phyloP scores from a whole-genome alignment of 1,284 basidiomycete genomes.

The Pyrrhoderma noxium region DNA sequence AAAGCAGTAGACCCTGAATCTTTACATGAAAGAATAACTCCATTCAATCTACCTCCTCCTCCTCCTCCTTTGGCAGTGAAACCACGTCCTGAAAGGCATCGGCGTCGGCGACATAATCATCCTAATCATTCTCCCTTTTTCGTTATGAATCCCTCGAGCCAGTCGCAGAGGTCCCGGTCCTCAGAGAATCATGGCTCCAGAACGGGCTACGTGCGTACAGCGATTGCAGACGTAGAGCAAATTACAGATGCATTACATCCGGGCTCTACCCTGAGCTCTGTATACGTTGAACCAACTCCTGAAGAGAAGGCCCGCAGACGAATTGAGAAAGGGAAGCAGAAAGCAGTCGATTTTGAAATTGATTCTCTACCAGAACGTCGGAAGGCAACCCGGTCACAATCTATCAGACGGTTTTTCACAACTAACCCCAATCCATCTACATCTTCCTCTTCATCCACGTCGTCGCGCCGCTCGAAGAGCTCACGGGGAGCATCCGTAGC shows the following conservation, averaged over 20 bases:
- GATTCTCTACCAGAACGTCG: background rate
- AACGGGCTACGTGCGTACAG: background rate
- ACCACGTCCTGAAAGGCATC: too few relatives aligned
- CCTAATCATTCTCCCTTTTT: slow-evolving; percentile 3
- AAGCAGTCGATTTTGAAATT: slow-evolving; percentile 10
- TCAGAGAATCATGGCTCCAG: background rate
- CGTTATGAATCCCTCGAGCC: slow-evolving; percentile 11
- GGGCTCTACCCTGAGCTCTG: background rate
- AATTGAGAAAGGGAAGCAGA: slow-evolving; percentile 5
- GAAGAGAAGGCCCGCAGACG: background rate
- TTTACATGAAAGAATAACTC: slow-evolving; percentile 3
- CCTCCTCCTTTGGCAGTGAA: background rate
- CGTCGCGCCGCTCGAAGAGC: background rate
- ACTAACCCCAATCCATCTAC: slow-evolving; percentile 12
- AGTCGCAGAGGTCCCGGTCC: slow-evolving; percentile 1
- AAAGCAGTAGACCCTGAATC: background rate
- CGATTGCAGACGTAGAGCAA: background rate
- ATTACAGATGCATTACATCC: background rate
- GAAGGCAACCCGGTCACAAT: background rate
- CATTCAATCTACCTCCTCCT: background rate
- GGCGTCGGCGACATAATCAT: background rate
- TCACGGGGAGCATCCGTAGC: slow-evolving; percentile 1
- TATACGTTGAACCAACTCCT: background rate
- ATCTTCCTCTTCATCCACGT: slow-evolving; percentile 7
- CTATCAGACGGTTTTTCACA: slow-evolving; percentile 12